Base-by-base conservation (phyloP, 306 rosid species). In the Astragalus glycyphyllos region DNA sequence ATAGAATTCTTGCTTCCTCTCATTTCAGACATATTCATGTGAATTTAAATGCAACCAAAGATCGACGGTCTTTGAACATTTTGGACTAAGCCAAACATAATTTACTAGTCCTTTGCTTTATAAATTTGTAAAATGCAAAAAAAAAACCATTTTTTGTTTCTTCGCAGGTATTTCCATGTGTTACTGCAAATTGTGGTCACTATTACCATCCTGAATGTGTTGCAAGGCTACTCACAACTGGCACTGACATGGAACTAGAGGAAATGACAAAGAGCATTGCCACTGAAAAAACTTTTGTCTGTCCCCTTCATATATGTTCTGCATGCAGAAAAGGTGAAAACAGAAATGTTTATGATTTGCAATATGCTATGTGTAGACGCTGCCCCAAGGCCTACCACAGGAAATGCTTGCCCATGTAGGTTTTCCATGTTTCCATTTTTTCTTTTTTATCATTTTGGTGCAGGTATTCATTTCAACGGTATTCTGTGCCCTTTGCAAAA, bases 331-430 rank as follows among this genome's bases (percentile, higher is more conserved):
- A 69, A 69, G 87, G 82, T 68, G 96, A 86, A 79, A 42, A 81
- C 72, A 83, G 20, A 65, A 71, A 79, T 58, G 80, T 79, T 59
- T 73, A 42, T 65, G 87, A 83, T 16, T 69, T 79, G 73, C 90
- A 86, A 71, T 83, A 86, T 56, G 90, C 92, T 4, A 60, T 86
- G 50, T 89, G 96, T 55, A 74, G 89, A 58, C 85, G 88, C 44
- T 89, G 92, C 79, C 96, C 90, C 38, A 89, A 78, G 70, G 85
- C 90, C 50, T 86, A 83, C 80, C 92, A 89, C 75, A 76, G 87
- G 80, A 89, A 81, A 70, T 89, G 96, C 82, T 80, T 89, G 49
- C 92, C 96, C 54, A 75, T 72, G 96, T 83, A 79, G 68, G 57
- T 53, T 70, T 46, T 54, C 64, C 53, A 23, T 34, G 62, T 49